Conservation (phyloP, 1,139 yeast species). For the Saccharomyces hybrid region DNA sequence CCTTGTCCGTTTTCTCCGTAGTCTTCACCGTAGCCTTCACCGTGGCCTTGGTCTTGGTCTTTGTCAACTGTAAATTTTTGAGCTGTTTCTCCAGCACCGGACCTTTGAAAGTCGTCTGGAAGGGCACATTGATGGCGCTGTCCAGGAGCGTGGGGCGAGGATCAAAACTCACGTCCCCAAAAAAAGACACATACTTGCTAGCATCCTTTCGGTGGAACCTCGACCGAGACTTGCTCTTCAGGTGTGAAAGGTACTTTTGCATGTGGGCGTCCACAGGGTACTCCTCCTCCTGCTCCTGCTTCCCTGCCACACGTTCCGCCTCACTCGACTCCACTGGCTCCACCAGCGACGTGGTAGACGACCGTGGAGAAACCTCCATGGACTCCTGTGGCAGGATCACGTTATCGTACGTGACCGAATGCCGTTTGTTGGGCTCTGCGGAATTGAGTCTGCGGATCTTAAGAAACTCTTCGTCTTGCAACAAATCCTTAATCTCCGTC, state of each 20-base stretch:
- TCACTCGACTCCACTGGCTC: neutral
- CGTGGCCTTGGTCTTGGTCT: conserved; percentile 2
- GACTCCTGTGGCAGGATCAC: conserved; percentile 1
- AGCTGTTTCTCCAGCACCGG: conserved; percentile 12
- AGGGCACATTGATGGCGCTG: conserved; percentile 12
- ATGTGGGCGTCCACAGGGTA: conserved; percentile 1
- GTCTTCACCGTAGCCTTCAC: neutral
- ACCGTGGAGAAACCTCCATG: conserved; percentile 1
- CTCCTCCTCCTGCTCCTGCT: neutral
- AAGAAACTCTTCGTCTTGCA: conserved; percentile 21
- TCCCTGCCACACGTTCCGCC: neutral
- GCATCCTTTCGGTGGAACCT: conserved; percentile 4
- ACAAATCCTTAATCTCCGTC: conserved; percentile 13
- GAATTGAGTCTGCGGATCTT: conserved; percentile 23
- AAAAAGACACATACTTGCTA: conserved; percentile 11
- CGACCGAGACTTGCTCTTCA: neutral
- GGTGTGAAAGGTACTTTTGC: conserved; percentile 2
- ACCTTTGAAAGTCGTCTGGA: conserved; percentile 8
- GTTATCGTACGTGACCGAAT: conserved; percentile 10
- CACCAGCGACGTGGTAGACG: neutral
- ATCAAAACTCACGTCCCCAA: conserved; percentile 17
- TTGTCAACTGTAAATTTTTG: conserved; percentile 8
- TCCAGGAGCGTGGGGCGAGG: conserved; percentile 10
- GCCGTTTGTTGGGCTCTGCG: conserved; percentile 9
- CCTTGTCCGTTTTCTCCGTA: neutral